Evolutionary conservation across 805 yeast species (phyloP), one percentile per base, ranked within the genome.

Genomic region (Yarrowia sp.): DNA sequence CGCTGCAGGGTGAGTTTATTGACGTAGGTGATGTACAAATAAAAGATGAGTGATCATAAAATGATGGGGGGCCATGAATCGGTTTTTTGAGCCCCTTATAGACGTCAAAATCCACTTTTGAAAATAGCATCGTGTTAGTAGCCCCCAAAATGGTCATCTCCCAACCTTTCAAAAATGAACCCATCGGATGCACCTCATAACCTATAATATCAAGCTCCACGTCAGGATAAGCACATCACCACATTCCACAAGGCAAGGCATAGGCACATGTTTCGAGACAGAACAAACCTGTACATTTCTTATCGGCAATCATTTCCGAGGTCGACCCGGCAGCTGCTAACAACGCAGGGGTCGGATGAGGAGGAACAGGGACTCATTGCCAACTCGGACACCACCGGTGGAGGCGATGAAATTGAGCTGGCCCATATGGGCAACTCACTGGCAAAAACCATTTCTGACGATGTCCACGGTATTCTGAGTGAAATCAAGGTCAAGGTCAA

Each of bases 251-350:
- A 21, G 38, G 36, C 54, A 30, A 48, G 38, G 38, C 52, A 48
- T 12, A 33, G 46, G 61, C 38, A 35, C 63, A 91, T 93, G 97
- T 90, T 89, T 72, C 82, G 98, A 74, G 98, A 95, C 77, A 81
- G 98, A 74, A 95, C 99, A n/a, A 93, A 92, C 72, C 81, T 93
- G 68, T 93, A 82, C 75, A 79, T 92, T 22, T 91, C 98, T 51
- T 93, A 89, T 73, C 84, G 99, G 68, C 85, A 95, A 66, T 92
- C 98, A 11, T 88, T 87, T 65, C 96, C 96, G 0, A 92, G 92
- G 69, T 84, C 82, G 67, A 77, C 78, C 22, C 68, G 66, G 17
- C 68, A 17, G 65, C 62, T 48, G 12, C 59, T 51, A 41, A 67
- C 66, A 64, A 67, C 70, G 65, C 72, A 77, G 22, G 80, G 81